phyloP scores from a whole-genome alignment of 2,329 filamentous ascomycete species.

The Pseudogymnoascus sp. region DNA sequence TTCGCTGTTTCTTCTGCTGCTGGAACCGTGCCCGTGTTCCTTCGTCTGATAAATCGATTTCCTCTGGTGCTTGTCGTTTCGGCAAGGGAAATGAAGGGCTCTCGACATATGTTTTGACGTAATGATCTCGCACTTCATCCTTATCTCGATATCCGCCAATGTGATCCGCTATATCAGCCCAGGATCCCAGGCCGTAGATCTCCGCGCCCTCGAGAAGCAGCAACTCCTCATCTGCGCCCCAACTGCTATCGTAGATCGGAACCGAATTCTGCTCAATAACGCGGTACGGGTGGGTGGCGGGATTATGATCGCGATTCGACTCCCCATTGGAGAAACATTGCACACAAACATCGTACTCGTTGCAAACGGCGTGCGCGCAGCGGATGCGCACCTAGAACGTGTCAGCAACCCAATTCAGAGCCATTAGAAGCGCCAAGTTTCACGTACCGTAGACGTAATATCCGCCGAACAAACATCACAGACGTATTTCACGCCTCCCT shows the following conservation, averaged over 20 bases:
- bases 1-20: constrained; percentile 80
- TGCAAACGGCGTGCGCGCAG: constrained; percentile 74
- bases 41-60: constrained; percentile 67
- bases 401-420: neutral
- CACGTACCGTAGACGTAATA: constrained; percentile 85
- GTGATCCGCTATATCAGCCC: constrained; percentile 96
- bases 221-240: constrained; percentile 97
- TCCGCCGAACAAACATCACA: constrained; percentile 96
- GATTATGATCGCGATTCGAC: constrained; percentile 74
- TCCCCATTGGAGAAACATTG: constrained; percentile 84
- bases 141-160: constrained; percentile 92
- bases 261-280: constrained; percentile 99
- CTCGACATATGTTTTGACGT: constrained; percentile 78
- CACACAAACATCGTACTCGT: constrained; percentile 95
- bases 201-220: constrained; percentile 87
- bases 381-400: constrained; percentile 73
- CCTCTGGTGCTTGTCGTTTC: constrained; percentile 65
- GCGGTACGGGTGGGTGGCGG: constrained; percentile 75
- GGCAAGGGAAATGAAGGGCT: constrained; percentile 80
- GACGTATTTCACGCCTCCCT: constrained; percentile 89
- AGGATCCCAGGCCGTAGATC: constrained; percentile 91
- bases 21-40: constrained; percentile 91
- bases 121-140: constrained; percentile 93
- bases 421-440: constrained; percentile 5
- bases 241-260: constrained; percentile 87